A percentile compares a stretch with the other conserved stretches of the same genome.
Evolutionary conservation across 495 filamentous ascomycete genomes (phyloP).

Genomic region (Penicillium angulare): DNA sequence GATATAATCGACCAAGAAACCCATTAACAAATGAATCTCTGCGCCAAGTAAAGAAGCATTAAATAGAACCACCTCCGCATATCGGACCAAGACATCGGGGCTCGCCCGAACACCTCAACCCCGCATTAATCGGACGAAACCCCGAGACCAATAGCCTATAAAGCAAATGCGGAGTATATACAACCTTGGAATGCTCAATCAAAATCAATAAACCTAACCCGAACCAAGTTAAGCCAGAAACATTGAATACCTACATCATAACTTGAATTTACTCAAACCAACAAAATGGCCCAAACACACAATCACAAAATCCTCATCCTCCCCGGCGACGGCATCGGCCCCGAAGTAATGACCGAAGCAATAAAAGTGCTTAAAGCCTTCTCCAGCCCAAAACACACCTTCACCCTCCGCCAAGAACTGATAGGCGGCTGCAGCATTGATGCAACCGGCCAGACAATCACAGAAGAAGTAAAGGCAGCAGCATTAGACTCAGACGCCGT

Average conservation of each 20-base stretch:
- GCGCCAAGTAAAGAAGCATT: no score
- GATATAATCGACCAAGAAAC: no score
- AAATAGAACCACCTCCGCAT: slow-evolving; percentile 1
- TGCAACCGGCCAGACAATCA: slow-evolving; percentile 42
- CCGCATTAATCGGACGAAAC: slow-evolving; percentile 23
- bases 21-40: no score
- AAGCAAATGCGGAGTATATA: no score
- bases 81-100: slow-evolving; percentile 11
- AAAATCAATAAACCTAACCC: no score
- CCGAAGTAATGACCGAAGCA: slow-evolving; percentile 54
- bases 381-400: slow-evolving; percentile 34
- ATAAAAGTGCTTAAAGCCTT: slow-evolving; percentile 50
- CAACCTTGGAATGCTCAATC: no score
- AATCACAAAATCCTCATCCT: slow-evolving; percentile 54
- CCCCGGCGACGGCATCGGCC: slow-evolving; percentile 55
- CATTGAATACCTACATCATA: not conserved
- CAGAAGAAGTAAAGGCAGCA: slow-evolving; percentile 43
- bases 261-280: not conserved
- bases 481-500: slow-evolving; percentile 44
- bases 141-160: slow-evolving; percentile 9
- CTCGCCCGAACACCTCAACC: slow-evolving; percentile 16
- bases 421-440: slow-evolving; percentile 51
- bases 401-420: slow-evolving; percentile 44
- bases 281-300: slow-evolving; percentile 24
- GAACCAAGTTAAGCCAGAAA: no score